Conservation (phyloP, 169 alveolate species). For the Babesia sp. region DNA sequence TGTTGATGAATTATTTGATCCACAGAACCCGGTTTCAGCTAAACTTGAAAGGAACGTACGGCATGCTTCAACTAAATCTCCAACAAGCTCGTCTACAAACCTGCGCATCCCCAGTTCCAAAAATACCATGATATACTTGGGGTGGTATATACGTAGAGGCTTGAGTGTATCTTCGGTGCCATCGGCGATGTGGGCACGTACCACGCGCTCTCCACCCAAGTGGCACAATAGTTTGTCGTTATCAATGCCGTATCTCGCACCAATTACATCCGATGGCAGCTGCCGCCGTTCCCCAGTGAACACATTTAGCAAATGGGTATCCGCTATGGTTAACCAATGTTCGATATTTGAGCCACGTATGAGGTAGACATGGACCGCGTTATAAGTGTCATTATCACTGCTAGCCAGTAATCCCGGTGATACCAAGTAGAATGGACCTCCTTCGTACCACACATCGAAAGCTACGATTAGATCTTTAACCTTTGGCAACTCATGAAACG, state of each 20-base stretch:
- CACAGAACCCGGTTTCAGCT: background rate
- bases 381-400: background rate
- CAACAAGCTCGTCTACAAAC: slow-evolving; percentile 35
- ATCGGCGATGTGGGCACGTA: background rate
- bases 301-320: background rate
- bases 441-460: slow-evolving; percentile 21
- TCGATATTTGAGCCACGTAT: background rate
- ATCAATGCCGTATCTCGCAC: background rate
- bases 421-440: slow-evolving; percentile 20
- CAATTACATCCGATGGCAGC: background rate
- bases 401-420: slow-evolving; percentile 9
- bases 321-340: slow-evolving; percentile 2
- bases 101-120: slow-evolving; percentile 47
- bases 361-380: slow-evolving; percentile 14
- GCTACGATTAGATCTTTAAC: background rate
- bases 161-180: background rate
- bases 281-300: background rate
- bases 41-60: slow-evolving; percentile 24
- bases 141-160: slow-evolving; percentile 39
- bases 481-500: background rate
- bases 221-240: slow-evolving; percentile 15
- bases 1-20: background rate
- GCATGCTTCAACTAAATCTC: slow-evolving; percentile 31
- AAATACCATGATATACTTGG: slow-evolving; percentile 26
- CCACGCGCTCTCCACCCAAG: background rate